phyloP scores from a whole-genome alignment of 177 flowering plant genomes.

The Tripterygium wilfordii region DNA sequence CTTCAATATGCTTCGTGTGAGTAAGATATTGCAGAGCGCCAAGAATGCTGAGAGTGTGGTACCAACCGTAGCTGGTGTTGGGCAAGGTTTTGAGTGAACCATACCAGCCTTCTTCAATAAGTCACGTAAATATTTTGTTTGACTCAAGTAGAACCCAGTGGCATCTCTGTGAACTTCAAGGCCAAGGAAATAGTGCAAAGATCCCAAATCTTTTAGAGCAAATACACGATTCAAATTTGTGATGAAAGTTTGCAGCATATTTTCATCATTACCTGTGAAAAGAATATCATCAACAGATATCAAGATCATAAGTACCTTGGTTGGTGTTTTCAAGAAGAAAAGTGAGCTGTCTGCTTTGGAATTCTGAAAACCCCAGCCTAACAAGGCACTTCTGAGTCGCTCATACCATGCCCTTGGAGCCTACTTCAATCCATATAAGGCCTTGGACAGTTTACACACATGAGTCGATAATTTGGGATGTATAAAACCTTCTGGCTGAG shows the following conservation, averaged over 20 bases:
- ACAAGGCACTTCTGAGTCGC: too few relatives aligned
- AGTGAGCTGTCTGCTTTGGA: background rate
- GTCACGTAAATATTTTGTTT: background rate
- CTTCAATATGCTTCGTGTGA: background rate
- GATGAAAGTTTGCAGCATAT: background rate
- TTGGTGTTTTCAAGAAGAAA: background rate
- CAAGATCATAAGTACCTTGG: background rate
- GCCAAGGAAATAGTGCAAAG: conserved; percentile 1
- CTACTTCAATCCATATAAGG: background rate
- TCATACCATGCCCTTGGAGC: background rate
- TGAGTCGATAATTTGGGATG: background rate
- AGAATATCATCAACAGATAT: background rate
- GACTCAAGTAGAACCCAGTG: background rate
- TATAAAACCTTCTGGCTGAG: background rate
- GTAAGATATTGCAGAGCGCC: background rate
- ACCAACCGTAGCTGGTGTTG: background rate
- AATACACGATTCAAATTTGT: background rate
- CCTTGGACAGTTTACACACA: background rate
- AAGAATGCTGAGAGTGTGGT: background rate
- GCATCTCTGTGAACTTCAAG: too few relatives aligned
- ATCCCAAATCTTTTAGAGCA: background rate
- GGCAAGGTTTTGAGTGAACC: too few relatives aligned
- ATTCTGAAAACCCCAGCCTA: background rate
- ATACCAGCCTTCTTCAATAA: background rate
- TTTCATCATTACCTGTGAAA: background rate